Conservation (phyloP, 768 basidiomycete species). For the Suillus tomentosus region DNA sequence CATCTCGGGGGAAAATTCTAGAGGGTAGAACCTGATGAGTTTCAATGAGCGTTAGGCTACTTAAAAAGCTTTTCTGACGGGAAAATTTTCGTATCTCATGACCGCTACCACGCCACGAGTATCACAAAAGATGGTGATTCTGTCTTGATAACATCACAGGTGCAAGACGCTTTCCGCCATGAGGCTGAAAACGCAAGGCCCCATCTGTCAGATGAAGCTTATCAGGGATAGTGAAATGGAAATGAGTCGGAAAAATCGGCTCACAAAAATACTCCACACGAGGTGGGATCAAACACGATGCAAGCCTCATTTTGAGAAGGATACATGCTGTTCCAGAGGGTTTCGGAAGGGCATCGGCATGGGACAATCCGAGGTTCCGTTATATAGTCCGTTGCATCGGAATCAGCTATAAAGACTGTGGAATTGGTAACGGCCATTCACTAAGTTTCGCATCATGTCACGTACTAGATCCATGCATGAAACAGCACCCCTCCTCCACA, state of each 20-base stretch:
- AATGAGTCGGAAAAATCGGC: slow-evolving; percentile 15
- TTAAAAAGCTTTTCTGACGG: slow-evolving; percentile 29
- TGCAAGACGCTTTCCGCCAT: slow-evolving; percentile 44
- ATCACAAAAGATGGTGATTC: slow-evolving; percentile 20
- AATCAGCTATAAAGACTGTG: slow-evolving; percentile 21
- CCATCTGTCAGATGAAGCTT: slow-evolving; percentile 14
- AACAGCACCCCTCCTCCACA: slow-evolving; percentile 32
- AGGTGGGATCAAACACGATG: slow-evolving; percentile 30
- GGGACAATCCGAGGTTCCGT: slow-evolving; percentile 15
- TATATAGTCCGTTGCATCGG: slow-evolving; percentile 16
- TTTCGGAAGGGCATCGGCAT: slow-evolving; percentile 14
- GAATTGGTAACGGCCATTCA: not conserved
- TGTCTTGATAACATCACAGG: slow-evolving; percentile 17
- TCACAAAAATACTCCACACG: slow-evolving; percentile 8
- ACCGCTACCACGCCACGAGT: slow-evolving; percentile 13
- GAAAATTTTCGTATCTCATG: slow-evolving; percentile 30
- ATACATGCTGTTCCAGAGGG: slow-evolving; percentile 12
- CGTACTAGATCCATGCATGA: slow-evolving; percentile 28
- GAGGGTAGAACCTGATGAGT: slow-evolving; percentile 4
- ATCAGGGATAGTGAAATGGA: slow-evolving; percentile 10
- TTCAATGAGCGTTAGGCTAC: slow-evolving; percentile 6
- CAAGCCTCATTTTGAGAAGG: slow-evolving; percentile 26
- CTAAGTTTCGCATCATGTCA: slow-evolving; percentile 16
- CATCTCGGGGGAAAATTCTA: slow-evolving; percentile 21
- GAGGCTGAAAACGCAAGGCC: slow-evolving; percentile 35